Conservation (phyloP, 164 flowering plant genomes). For the Warburgia ugandensis region DNA sequence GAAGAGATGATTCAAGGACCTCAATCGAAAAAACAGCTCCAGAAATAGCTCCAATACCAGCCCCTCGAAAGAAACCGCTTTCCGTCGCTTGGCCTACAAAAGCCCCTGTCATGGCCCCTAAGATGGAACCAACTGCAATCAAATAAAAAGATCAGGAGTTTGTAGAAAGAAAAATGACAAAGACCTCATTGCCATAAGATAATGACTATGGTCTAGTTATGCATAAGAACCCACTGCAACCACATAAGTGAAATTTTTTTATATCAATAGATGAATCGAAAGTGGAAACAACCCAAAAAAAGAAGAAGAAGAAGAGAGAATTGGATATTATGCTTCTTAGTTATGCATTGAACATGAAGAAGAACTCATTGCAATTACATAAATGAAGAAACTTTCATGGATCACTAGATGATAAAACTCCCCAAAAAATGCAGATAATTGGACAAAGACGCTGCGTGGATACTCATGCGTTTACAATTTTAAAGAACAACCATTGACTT, state of each 20-base stretch:
- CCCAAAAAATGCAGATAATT: too few species aligned
- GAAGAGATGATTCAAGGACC: conserved; percentile 72
- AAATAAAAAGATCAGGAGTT: background rate
- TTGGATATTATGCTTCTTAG: too few species aligned
- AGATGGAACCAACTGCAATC: conserved; percentile 63
- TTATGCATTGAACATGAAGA: too few species aligned
- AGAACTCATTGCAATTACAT: too few species aligned
- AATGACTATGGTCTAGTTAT: background rate
- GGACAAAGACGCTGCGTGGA: too few species aligned
- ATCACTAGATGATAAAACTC: too few species aligned
- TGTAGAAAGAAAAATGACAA: too few species aligned
- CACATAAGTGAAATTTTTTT: background rate
- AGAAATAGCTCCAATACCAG: conserved; percentile 87
- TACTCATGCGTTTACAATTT: too few species aligned
- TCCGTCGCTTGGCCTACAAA: conserved; percentile 86
- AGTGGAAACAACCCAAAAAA: too few species aligned
- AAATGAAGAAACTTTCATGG: too few species aligned
- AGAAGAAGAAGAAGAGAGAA: too few species aligned
- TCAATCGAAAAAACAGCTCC: conserved; percentile 94
- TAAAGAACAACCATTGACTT: too few species aligned
- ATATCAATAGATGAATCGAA: background rate
- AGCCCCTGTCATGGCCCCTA: conserved; percentile 89
- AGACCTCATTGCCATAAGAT: background rate
- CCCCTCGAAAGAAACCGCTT: conserved; percentile 81
- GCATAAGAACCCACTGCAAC: background rate